These are phyloP conservation scores for Smallanthus sonchifolius DNA, from an alignment of 129 eudicot species.

Conservation along the genomic window DNA sequence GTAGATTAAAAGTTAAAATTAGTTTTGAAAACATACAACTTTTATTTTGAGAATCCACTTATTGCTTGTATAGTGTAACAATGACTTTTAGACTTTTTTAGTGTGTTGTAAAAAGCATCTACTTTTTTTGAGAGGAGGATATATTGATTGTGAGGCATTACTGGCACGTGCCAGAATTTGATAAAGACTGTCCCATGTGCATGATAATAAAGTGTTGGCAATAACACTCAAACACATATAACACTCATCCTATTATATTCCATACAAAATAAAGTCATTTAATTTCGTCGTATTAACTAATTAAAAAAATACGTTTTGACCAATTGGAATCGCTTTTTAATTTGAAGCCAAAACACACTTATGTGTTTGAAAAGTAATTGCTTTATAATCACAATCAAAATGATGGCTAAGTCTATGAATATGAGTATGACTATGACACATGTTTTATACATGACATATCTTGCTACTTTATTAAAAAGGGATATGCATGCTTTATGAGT, in stretches of 20 bases:
- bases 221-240: neutral
- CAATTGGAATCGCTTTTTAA: neutral
- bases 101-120: neutral
- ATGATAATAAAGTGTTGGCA: neutral
- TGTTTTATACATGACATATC: too few species aligned
- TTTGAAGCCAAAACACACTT: neutral
- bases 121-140: slow-evolving; percentile 1
- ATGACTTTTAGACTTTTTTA: neutral
- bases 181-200: neutral
- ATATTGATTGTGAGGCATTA: slow-evolving; percentile 1
- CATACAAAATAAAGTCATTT: neutral
- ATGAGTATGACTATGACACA: too few species aligned
- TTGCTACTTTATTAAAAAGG: too few species aligned
- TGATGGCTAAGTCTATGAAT: neutral
- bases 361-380: neutral
- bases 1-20: too few species aligned
- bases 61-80: neutral
- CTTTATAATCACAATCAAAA: neutral
- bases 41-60: neutral
- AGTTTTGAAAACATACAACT: too few species aligned
- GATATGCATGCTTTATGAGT: too few species aligned
- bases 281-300: neutral
- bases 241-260: neutral
- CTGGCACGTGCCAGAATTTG: slow-evolving; percentile 3
- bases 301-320: neutral